Evolutionary conservation across 2,329 filamentous ascomycete species (phyloP).

Genomic region (Fonsecaea nubica): DNA sequence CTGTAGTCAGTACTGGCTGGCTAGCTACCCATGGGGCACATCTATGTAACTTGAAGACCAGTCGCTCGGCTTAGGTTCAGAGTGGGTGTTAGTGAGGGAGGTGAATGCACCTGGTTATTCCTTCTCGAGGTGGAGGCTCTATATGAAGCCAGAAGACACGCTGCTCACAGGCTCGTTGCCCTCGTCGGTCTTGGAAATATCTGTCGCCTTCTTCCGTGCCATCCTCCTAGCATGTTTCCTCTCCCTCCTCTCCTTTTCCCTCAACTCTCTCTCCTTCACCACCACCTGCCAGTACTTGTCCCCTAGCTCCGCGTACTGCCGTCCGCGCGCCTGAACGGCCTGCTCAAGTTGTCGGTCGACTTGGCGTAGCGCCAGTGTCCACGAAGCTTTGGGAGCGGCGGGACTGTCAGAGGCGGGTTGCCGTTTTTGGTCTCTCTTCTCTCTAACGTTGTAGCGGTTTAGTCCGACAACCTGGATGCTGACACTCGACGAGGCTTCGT

Average conservation of each 20-base stretch:
- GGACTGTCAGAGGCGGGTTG: not conserved
- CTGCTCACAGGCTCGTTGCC: slow-evolving; percentile 3
- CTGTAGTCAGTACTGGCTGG: not conserved
- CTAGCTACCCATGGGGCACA: too few relatives aligned
- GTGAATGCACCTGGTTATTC: not conserved
- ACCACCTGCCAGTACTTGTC: slow-evolving; percentile 31
- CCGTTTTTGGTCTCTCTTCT: not conserved
- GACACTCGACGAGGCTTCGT: not conserved
- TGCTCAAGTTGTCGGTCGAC: slow-evolving; percentile 20
- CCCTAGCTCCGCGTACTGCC: slow-evolving; percentile 24
- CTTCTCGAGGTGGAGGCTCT: not conserved
- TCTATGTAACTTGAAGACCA: not conserved
- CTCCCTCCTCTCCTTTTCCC: slow-evolving; percentile 31
- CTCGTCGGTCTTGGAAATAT: not conserved
- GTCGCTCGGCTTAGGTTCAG: not conserved
- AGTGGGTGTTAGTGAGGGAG: not conserved
- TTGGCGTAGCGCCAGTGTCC: slow-evolving; percentile 19
- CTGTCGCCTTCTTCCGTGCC: slow-evolving; percentile 23
- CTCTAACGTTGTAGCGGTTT: not conserved
- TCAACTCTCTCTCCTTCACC: slow-evolving; percentile 31
- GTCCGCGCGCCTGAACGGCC: slow-evolving; percentile 15
- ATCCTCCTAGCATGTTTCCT: slow-evolving; percentile 30
- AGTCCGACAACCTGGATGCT: not conserved
- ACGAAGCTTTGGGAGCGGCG: not conserved
- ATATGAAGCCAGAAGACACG: slow-evolving; percentile 15